Evolutionary conservation across 768 basidiomycete genomes (phyloP).

Genomic region (Psilocybe cyanescens): DNA sequence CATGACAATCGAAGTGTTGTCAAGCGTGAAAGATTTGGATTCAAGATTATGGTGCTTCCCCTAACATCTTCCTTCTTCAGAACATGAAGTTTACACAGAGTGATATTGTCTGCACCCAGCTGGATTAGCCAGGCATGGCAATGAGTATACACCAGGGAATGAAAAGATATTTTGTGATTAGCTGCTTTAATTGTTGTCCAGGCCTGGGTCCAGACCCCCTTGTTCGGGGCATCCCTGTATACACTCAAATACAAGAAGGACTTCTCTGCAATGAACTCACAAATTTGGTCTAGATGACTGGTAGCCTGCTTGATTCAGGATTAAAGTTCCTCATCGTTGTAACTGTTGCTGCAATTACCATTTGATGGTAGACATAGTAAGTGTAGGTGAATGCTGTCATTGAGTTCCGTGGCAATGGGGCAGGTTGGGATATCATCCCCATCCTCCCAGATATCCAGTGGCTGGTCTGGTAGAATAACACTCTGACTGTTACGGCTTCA

Average conservation of each 20-base stretch:
- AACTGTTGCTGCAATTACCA: neutral
- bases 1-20: slow-evolving; percentile 6
- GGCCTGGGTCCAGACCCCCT: slow-evolving; percentile 2
- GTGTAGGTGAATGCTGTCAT: too few species aligned
- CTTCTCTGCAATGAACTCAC: slow-evolving; percentile 14
- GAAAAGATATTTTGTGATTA: neutral
- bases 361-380: neutral
- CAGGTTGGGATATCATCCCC: neutral
- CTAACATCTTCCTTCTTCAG: slow-evolving; percentile 9
- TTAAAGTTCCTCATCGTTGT: neutral
- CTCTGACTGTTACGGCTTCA: too few species aligned
- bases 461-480: neutral
- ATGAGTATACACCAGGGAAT: slow-evolving; percentile 2
- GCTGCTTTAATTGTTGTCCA: neutral
- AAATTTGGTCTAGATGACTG: neutral
- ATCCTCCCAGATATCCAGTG: neutral
- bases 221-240: neutral
- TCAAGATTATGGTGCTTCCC: slow-evolving; percentile 15
- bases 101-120: neutral
- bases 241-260: slow-evolving; percentile 15
- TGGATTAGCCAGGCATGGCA: neutral
- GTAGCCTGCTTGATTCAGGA: neutral
- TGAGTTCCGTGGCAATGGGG: neutral
- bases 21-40: slow-evolving; percentile 16
- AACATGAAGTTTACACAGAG: neutral